phyloP scores from a whole-genome alignment of 176 grass and related monocot species.

The Oryza rufipogon region DNA sequence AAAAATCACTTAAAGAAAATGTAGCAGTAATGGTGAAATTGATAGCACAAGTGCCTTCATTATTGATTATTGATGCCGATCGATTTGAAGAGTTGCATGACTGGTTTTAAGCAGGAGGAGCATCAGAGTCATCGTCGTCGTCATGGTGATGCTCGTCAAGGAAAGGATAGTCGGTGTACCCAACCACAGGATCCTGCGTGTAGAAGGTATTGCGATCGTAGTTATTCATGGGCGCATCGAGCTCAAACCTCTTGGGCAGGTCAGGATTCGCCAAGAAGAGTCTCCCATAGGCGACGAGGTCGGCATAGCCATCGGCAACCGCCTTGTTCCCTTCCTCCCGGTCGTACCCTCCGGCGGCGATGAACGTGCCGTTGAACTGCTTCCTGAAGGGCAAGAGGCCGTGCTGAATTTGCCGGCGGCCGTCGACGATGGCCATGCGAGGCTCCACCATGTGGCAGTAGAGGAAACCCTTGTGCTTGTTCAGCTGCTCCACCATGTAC shows the following conservation, averaged over 20 bases:
- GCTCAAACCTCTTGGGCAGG: neutral
- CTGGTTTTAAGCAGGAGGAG: too few relatives aligned
- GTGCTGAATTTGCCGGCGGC: neutral
- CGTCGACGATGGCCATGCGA: neutral
- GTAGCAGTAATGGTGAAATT: too few relatives aligned
- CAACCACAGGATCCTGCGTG: neutral
- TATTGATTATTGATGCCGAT: too few relatives aligned
- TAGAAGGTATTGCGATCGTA: constrained; percentile 28
- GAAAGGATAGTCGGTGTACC: constrained; percentile 32
- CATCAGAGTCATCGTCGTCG: too few relatives aligned
- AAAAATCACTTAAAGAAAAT: too few relatives aligned
- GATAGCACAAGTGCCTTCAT: too few relatives aligned
- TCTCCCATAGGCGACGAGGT: constrained; percentile 19
- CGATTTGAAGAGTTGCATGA: too few relatives aligned
- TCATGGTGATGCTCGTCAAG: neutral
- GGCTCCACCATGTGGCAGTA: constrained; percentile 45
- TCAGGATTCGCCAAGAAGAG: constrained; percentile 29
- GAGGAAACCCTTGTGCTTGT: neutral
- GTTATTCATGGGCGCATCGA: neutral
- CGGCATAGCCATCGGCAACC: neutral
- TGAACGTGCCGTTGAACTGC: constrained; percentile 22
- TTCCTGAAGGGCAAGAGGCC: neutral
- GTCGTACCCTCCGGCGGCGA: constrained; percentile 23
- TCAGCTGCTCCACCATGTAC: constrained; percentile 32
- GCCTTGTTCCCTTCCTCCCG: constrained; percentile 27